Conservation (phyloP, 768 basidiomycete genomes). For the Lactarius sp. region DNA sequence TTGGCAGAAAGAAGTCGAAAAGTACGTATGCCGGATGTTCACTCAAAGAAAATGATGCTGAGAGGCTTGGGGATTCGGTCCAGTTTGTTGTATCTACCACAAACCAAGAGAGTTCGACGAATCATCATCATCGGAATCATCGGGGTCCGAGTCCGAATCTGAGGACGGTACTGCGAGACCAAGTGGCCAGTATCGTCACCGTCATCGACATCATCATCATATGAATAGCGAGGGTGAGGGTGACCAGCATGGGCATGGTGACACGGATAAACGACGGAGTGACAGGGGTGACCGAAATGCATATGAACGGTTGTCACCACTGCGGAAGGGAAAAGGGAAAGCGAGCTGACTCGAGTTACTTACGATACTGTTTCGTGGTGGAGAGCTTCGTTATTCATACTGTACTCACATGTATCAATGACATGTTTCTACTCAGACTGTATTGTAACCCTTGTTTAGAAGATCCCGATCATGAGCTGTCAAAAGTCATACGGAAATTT, state of each 20-base stretch:
- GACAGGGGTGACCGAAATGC: conserved; percentile 11
- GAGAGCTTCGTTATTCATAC: no score
- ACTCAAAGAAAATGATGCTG: neutral
- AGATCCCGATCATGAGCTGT: neutral
- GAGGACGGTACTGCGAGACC: conserved; percentile 15
- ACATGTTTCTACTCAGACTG: no score
- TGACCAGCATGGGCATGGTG: neutral
- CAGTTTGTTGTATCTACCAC: conserved; percentile 96
- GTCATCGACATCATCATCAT: conserved; percentile 6
- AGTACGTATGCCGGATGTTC: conserved; percentile 48
- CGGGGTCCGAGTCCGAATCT: conserved; percentile 39
- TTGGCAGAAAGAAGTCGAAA: conserved; percentile 89
- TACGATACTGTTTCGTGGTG: no score
- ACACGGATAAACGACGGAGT: neutral
- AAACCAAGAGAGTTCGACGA: conserved; percentile 77
- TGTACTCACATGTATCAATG: no score
- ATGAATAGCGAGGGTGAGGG: neutral
- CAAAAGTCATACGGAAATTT: neutral
- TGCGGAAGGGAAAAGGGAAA: conserved; percentile 19
- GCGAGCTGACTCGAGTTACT: neutral
- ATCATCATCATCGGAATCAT: conserved; percentile 62
- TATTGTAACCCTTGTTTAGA: neutral
- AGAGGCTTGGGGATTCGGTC: neutral
- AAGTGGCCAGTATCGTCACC: conserved; percentile 6
- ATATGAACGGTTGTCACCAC: conserved; percentile 13